Evolutionary conservation across 768 basidiomycete species (phyloP).

Genomic region (Mycena albidolilacea): DNA sequence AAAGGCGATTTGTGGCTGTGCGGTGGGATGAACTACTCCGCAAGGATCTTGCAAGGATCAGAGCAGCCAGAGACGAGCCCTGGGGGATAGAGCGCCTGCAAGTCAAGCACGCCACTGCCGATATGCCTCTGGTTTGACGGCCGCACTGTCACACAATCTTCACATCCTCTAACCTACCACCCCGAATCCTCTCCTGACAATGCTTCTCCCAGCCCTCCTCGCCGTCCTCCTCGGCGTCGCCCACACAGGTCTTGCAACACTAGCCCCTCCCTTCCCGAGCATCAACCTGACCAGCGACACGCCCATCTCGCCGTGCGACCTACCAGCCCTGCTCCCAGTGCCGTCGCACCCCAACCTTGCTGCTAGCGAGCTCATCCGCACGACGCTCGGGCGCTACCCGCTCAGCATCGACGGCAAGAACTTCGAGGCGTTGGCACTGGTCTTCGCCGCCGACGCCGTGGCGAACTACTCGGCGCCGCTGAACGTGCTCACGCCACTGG

Average conservation of each 20-base stretch:
- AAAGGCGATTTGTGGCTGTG: constrained; percentile 13
- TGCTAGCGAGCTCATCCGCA: constrained; percentile 28
- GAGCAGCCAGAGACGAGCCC: background rate
- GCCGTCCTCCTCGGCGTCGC: constrained; percentile 25
- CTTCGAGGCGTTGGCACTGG: constrained; percentile 23
- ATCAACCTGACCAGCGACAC: constrained; percentile 29
- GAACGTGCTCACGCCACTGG: constrained; percentile 26
- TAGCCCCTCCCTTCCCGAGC: constrained; percentile 16
- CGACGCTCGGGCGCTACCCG: constrained; percentile 22
- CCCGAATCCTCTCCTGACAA: constrained; percentile 24
- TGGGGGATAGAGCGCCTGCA: constrained; percentile 7
- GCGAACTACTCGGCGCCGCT: constrained; percentile 31
- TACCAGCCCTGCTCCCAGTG: constrained; percentile 29
- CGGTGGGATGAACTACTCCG: constrained; percentile 6
- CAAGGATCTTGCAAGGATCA: constrained; percentile 1
- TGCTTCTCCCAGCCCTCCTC: constrained; percentile 30
- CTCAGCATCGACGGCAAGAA: constrained; percentile 31
- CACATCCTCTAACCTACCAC: constrained; percentile 19
- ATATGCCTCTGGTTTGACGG: constrained; percentile 20
- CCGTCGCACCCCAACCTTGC: constrained; percentile 28
- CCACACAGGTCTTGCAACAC: constrained; percentile 26
- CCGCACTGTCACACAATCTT: constrained; percentile 25
- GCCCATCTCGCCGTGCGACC: constrained; percentile 28
- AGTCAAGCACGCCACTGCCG: constrained; percentile 24
- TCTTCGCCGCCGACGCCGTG: constrained; percentile 27